Evolutionary conservation across 2,329 filamentous ascomycete genomes (phyloP).

Genomic region (Thelonectria discophora): DNA sequence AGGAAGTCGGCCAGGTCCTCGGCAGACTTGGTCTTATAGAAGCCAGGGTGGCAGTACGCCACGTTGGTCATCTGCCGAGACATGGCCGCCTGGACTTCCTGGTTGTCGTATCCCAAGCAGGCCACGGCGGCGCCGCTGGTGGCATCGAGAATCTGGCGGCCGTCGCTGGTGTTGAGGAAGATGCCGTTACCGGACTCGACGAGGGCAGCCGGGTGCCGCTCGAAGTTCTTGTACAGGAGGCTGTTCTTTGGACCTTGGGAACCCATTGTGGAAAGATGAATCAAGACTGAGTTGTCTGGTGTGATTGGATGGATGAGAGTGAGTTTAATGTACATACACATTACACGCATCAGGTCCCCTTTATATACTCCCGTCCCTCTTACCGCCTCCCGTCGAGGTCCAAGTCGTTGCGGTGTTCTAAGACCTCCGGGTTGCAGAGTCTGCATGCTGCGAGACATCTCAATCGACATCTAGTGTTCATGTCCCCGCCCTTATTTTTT

Average conservation of each 20-base stretch:
- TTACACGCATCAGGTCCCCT: neutral
- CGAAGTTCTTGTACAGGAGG: constrained; percentile 39
- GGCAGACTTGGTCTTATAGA: constrained; percentile 33
- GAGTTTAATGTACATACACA: neutral
- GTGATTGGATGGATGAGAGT: neutral
- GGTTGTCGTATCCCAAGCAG: constrained; percentile 36
- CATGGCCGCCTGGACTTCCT: constrained; percentile 36
- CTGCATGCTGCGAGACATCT: neutral
- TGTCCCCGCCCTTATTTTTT: neutral
- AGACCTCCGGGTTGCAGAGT: neutral
- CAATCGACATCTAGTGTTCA: neutral
- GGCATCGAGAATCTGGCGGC: constrained; percentile 36
- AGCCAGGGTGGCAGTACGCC: constrained; percentile 34
- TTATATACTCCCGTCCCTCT: neutral
- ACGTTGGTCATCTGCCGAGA: constrained; percentile 31
- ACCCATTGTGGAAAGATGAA: constrained; percentile 20
- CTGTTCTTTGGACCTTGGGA: constrained; percentile 33
- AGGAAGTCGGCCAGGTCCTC: constrained; percentile 36
- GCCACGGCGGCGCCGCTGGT: constrained; percentile 39
- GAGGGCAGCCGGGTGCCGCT: constrained; percentile 35
- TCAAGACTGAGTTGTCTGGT: neutral
- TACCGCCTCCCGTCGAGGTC: neutral
- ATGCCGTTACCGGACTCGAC: constrained; percentile 32
- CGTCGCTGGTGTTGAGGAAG: constrained; percentile 34
- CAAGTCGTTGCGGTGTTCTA: neutral